Base-by-base conservation (phyloP, 257 asterid genomes). In the Gentiana straminea region DNA sequence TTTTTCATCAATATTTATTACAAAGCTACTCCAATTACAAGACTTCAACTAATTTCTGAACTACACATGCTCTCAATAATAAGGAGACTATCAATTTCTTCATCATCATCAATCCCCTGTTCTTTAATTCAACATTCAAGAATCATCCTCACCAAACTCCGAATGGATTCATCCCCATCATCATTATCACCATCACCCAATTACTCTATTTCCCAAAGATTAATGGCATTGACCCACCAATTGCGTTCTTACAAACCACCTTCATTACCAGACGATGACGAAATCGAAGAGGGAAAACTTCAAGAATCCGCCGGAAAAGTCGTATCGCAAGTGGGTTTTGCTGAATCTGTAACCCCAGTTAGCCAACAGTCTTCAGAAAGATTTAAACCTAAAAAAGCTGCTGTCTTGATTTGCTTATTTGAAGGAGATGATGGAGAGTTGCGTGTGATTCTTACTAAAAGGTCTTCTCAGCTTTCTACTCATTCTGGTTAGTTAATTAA, bases 371-470 rank as follows among this genome's bases (percentile, higher is more conserved):
- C 73, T 5, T 57, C 73, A 4, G 84, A 83, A 55, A 73, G 76
- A 56, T 84, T 83, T 63, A 77, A 60, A 46, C 94, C 97, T 56
- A 85, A 83, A 73, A 81, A 82, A 57, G 98, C 98, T 38, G 98
- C 98, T 55, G 98, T 91, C 44, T 79, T 91, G 56, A 72, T 91
- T 54, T 91, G 97, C 73, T 76, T 91, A 2, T 91, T 84, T 69
- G 94, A 83, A 84, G 98, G 89, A 48, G 88, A 75, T 64, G 67
- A 48, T 55, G 96, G 97, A 6, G 93, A 91, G 37, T 58, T 81
- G 10, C 73, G 95, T 55, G 97, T 91, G 43, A 81, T 91, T 68
- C 97, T 91, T 55, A 87, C 97, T 8, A 83, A 85, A 80, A 76
- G 98, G 73, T 87, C 97, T 33, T 81, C 94, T 1, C 80, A 55